These are phyloP conservation scores for Nevesoporus exiguus DNA, from an alignment of 768 basidiomycete species.

Conservation along the genomic window DNA sequence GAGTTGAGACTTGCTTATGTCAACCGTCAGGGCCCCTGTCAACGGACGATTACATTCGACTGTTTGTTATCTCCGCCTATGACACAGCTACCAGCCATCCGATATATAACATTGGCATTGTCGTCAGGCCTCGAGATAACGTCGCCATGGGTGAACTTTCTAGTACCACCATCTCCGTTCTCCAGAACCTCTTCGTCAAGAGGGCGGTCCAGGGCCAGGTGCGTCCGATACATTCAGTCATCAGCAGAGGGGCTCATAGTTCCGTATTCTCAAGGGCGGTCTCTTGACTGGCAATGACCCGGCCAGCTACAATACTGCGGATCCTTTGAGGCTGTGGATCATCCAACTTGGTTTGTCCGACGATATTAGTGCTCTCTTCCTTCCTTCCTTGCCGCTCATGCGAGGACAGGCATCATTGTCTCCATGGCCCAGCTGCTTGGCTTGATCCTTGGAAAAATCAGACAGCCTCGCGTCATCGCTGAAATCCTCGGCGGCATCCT, in stretches of 20 bases:
- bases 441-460: conserved; percentile 59
- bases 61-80: neutral
- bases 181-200: conserved; percentile 15
- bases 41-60: neutral
- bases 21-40: neutral
- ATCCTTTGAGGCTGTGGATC: conserved; percentile 76
- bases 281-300: conserved; percentile 79
- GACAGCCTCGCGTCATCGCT: conserved; percentile 90
- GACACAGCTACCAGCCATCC: neutral
- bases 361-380: neutral
- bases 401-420: conserved; percentile 60
- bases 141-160: conserved; percentile 40
- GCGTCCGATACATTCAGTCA: neutral
- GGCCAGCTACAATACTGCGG: conserved; percentile 48
- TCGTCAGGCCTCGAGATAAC: neutral
- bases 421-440: conserved; percentile 78
- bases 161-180: conserved; percentile 38
- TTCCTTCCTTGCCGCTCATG: neutral
- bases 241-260: neutral
- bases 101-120: neutral
- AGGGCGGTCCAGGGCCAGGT: conserved; percentile 30
- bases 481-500: conserved; percentile 91
- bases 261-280: conserved; percentile 51
- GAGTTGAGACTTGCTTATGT: neutral
- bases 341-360: conserved; percentile 62